Conservation (phyloP, 305 asterid genomes). For the Fraxinus platypoda region DNA sequence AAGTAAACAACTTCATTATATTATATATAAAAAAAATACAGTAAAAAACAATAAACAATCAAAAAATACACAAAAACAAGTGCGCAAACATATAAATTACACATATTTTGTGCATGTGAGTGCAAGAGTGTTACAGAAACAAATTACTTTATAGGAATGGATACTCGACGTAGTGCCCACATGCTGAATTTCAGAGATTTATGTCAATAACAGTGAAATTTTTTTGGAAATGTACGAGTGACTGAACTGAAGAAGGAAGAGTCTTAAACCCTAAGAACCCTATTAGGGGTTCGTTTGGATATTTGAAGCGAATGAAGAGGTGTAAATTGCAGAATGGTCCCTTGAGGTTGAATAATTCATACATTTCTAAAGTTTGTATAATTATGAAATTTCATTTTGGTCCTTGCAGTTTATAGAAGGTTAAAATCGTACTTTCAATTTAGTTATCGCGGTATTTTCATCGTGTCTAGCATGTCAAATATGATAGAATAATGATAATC, state of each 20-base stretch:
- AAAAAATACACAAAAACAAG: not conserved
- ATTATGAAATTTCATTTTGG: not conserved
- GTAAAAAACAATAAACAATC: too few relatives aligned
- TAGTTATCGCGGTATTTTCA: not conserved
- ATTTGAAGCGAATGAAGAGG: not conserved
- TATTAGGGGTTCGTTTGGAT: not conserved
- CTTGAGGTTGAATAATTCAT: conserved; percentile 13
- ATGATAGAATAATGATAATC: not conserved
- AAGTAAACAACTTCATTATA: not conserved
- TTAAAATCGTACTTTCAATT: not conserved
- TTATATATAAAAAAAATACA: not conserved
- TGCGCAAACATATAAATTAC: not conserved
- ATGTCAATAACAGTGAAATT: not conserved
- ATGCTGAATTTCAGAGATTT: conserved; percentile 20
- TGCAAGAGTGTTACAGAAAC: not conserved
- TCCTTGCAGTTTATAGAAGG: not conserved
- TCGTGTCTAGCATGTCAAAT: not conserved
- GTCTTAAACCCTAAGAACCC: conserved; percentile 47
- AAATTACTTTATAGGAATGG: conserved; percentile 43
- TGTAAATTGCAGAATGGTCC: conserved; percentile 14
- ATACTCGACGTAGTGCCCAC: conserved; percentile 64
- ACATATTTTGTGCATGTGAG: not conserved
- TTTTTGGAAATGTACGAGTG: not conserved
- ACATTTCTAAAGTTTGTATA: not conserved
- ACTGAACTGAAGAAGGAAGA: not conserved